Evolutionary conservation across 2,329 filamentous ascomycete genomes (phyloP).

Genomic region (Aureobasidium vineae): DNA sequence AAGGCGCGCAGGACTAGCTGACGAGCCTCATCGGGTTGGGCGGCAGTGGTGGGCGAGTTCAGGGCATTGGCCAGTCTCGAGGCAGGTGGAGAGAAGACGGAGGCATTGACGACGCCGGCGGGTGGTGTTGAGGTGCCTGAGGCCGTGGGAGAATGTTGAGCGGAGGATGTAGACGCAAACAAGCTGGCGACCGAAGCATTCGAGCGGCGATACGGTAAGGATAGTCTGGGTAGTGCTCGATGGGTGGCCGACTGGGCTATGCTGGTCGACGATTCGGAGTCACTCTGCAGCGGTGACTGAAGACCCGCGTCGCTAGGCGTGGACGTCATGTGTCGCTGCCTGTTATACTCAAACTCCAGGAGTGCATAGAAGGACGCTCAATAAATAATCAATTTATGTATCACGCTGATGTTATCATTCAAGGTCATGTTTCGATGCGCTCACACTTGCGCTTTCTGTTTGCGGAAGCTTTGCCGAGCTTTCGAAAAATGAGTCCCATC

Average conservation of each 20-base stretch:
- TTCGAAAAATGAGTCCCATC: constrained; percentile 16
- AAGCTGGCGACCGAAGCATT: constrained; percentile 54
- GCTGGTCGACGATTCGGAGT: constrained; percentile 60
- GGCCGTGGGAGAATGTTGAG: constrained; percentile 43
- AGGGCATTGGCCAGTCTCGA: constrained; percentile 41
- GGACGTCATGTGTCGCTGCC: constrained; percentile 58
- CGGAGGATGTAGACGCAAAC: constrained; percentile 52
- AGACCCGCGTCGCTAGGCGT: constrained; percentile 56
- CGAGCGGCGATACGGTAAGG: constrained; percentile 55
- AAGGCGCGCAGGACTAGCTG: constrained; percentile 77
- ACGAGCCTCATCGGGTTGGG: constrained; percentile 54
- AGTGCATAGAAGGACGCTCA: constrained; percentile 4
- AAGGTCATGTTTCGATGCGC: neutral
- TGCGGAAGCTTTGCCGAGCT: constrained; percentile 25
- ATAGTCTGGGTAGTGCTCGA: constrained; percentile 45
- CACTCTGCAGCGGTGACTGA: constrained; percentile 68
- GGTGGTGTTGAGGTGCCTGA: constrained; percentile 45
- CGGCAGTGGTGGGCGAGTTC: constrained; percentile 42
- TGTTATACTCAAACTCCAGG: neutral
- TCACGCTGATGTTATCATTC: neutral
- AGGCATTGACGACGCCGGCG: constrained; percentile 39
- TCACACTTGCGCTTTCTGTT: constrained; percentile 10
- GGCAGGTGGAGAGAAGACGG: constrained; percentile 47
- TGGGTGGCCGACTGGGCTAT: constrained; percentile 59
- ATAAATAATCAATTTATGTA: neutral